Evolutionary conservation across 2,329 filamentous ascomycete species (phyloP).

Genomic region (Cladorrhinum sp.): DNA sequence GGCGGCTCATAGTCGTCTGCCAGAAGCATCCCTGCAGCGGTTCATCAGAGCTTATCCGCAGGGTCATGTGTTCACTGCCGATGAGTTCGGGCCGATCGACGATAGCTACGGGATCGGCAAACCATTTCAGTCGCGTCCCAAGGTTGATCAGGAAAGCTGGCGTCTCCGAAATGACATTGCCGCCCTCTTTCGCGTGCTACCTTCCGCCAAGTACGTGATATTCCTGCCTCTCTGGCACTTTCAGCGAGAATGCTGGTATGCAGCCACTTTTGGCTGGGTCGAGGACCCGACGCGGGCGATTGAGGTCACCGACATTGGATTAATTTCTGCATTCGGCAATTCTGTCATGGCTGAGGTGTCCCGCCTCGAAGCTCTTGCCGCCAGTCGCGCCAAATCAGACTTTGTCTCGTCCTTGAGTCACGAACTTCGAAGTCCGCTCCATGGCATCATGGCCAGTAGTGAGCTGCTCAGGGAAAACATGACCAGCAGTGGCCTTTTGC

Average conservation of each 20-base stretch:
- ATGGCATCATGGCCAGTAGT: conserved; percentile 53
- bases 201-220: conserved; percentile 35
- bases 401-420: conserved; percentile 57
- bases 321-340: conserved; percentile 47
- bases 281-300: conserved; percentile 28
- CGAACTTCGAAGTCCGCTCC: conserved; percentile 54
- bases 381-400: conserved; percentile 47
- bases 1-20: conserved; percentile 19
- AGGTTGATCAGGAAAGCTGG: not conserved
- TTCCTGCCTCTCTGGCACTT: conserved; percentile 39
- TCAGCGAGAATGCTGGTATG: conserved; percentile 37
- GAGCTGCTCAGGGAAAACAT: conserved; percentile 48
- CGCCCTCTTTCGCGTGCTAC: conserved; percentile 32
- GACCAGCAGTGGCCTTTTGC: conserved; percentile 40
- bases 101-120: conserved; percentile 23
- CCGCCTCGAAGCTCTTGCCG: conserved; percentile 37
- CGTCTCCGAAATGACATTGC: conserved; percentile 27
- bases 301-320: conserved; percentile 41
- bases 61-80: conserved; percentile 25
- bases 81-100: conserved; percentile 25
- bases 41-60: conserved; percentile 24
- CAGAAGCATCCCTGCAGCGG: conserved; percentile 23
- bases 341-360: conserved; percentile 55
- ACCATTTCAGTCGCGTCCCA: conserved; percentile 10
- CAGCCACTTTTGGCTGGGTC: conserved; percentile 42